Conservation (phyloP, 768 basidiomycete genomes). For the Lactarius hatsudake region DNA sequence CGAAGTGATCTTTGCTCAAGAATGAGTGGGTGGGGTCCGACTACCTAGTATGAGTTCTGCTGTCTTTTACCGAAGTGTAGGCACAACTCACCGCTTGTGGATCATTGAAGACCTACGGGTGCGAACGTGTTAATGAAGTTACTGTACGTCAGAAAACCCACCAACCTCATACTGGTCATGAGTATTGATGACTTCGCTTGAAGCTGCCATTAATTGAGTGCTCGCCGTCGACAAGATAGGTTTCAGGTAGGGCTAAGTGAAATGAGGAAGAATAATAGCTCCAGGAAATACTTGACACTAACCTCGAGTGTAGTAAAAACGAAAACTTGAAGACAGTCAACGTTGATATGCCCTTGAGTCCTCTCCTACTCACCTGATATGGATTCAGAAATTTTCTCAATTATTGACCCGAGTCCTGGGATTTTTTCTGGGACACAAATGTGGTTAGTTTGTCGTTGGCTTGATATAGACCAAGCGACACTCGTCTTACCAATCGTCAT, state of each 20-base stretch:
- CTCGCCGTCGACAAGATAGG: conserved; percentile 75
- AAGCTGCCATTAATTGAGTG: conserved; percentile 54
- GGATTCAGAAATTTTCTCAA: conserved; percentile 77
- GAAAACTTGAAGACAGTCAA: conserved; percentile 48
- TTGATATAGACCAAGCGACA: not conserved
- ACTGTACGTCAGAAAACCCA: not conserved
- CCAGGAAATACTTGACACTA: conserved; percentile 15
- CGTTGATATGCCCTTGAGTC: not conserved
- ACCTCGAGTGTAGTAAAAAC: conserved; percentile 84
- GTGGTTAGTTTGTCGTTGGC: not conserved
- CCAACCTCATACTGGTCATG: conserved; percentile 75
- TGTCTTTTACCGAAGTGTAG: conserved; percentile 6
- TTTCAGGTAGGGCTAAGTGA: conserved; percentile 69
- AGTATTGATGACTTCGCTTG: conserved; percentile 74
- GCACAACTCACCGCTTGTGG: conserved; percentile 62
- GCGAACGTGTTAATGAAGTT: not conserved
- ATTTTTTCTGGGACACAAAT: conserved; percentile 58
- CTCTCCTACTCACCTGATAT: conserved; percentile 47
- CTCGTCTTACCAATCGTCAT: conserved; percentile 58
- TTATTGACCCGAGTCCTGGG: conserved; percentile 68
- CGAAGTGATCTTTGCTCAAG: conserved; percentile 87
- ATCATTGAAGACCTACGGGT: conserved; percentile 66
- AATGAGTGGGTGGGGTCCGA: conserved; percentile 89
- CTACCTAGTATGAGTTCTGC: conserved; percentile 34
- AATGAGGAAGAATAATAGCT: not conserved